These are phyloP conservation scores for Patellifolia procumbens DNA, from an alignment of 179 eudicot genomes.

Conservation along the genomic window DNA sequence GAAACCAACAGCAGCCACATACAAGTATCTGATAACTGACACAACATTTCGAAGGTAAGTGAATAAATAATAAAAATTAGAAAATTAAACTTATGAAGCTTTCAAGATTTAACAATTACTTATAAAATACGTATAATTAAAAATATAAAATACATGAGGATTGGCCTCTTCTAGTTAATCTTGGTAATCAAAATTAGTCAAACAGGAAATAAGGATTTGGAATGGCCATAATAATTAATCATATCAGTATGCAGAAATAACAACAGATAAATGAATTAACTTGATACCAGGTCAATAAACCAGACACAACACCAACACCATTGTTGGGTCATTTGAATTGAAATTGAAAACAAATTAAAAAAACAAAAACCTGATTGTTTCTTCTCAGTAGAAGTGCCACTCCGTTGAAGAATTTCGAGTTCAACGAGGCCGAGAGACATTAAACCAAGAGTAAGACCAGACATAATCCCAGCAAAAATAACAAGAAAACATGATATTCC, in stretches of 20 bases:
- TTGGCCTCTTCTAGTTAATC: neutral
- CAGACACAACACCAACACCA: neutral
- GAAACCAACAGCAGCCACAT: neutral
- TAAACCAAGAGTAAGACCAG: conserved; percentile 47
- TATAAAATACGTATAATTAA: neutral
- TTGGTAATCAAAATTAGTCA: neutral
- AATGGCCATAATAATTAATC: neutral
- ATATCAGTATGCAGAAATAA: neutral
- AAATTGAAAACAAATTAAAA: neutral
- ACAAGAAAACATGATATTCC: conserved; percentile 44
- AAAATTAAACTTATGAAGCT: neutral
- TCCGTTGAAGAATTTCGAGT: conserved; percentile 49
- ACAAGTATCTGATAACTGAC: neutral
- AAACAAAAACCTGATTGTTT: conserved; percentile 43
- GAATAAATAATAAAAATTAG: neutral
- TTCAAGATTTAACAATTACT: neutral
- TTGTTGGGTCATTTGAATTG: neutral
- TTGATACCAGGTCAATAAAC: neutral
- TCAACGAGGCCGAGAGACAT: conserved; percentile 55
- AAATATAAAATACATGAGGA: neutral
- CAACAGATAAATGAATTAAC: neutral
- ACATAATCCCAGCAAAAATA: conserved; percentile 54
- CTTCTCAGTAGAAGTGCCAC: conserved; percentile 46
- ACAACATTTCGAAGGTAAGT: neutral
- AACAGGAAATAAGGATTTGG: neutral